Percentiles rank a stretch among this genome's conserved stretches.
phyloP scores from a whole-genome alignment of 768 basidiomycete species.

The Hygrocybe punicea region DNA sequence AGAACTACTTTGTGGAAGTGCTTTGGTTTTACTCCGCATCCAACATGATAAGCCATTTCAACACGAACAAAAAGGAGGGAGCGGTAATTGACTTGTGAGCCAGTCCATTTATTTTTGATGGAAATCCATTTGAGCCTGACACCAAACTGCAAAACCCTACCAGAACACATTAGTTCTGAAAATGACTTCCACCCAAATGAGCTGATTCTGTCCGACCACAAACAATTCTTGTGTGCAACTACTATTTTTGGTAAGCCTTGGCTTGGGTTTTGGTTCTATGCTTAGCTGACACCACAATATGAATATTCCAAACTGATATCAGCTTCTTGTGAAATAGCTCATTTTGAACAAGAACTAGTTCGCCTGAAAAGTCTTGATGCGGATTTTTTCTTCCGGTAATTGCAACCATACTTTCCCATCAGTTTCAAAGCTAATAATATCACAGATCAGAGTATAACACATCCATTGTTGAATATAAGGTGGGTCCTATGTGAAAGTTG shows the following conservation, averaged over 20 bases:
- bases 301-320: neutral
- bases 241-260: neutral
- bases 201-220: neutral
- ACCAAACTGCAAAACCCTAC: neutral
- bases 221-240: neutral
- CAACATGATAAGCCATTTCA: neutral
- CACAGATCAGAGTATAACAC: no score
- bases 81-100: neutral
- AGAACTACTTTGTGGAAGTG: neutral
- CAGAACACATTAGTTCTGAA: neutral
- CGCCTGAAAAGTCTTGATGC: no score
- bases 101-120: neutral
- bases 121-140: neutral
- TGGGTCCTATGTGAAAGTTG: neutral
- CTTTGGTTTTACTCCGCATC: neutral
- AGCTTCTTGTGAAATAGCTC: no score
- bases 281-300: neutral
- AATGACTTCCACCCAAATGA: neutral
- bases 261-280: neutral
- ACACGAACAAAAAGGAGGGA: neutral
- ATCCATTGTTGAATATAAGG: neutral
- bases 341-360: no score
- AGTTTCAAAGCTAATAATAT: no score
- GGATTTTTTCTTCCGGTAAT: no score
- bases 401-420: no score